phyloP scores from a whole-genome alignment of 192 early-diverging fungal genomes.

The Phycomyces blakesleeanus region DNA sequence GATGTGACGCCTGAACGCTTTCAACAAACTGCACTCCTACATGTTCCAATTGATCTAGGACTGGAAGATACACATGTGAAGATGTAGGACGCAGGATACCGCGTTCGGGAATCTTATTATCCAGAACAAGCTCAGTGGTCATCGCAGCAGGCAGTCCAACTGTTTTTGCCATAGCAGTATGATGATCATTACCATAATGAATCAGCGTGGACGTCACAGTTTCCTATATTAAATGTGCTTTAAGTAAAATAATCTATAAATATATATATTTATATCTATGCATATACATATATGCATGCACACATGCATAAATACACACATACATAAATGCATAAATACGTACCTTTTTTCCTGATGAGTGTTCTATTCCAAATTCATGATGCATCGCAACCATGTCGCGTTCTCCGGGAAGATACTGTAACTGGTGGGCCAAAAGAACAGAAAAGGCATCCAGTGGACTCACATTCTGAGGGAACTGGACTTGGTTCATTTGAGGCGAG shows the following conservation, averaged over 20 bases:
- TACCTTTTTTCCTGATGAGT: constrained; percentile 56
- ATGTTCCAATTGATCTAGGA: constrained; percentile 58
- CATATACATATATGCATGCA: too few relatives aligned
- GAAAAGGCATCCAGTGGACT: constrained; percentile 84
- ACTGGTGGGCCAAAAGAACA: constrained; percentile 66
- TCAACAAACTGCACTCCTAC: constrained; percentile 68
- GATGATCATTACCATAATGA: constrained; percentile 60
- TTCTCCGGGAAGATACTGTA: constrained; percentile 74
- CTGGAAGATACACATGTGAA: constrained; percentile 67
- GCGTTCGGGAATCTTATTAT: constrained; percentile 47
- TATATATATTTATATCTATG: too few relatives aligned
- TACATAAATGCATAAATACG: background rate
- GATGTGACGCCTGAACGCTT: constrained; percentile 15
- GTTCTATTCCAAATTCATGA: constrained; percentile 89
- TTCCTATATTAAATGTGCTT: constrained; percentile 22
- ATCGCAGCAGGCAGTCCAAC: constrained; percentile 80
- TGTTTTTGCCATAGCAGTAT: constrained; percentile 81
- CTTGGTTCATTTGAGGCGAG: background rate
- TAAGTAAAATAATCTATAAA: too few relatives aligned
- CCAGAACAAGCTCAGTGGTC: constrained; percentile 64
- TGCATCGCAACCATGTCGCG: constrained; percentile 92
- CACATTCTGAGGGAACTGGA: constrained; percentile 3
- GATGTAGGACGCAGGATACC: constrained; percentile 67
- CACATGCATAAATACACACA: background rate
- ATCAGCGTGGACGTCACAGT: constrained; percentile 67